A percentile compares a stretch with the other conserved stretches of the same genome.
These are phyloP conservation scores for Pythium aquatile DNA, from an alignment of 352 stramenopile genomes.

Conservation along the genomic window DNA sequence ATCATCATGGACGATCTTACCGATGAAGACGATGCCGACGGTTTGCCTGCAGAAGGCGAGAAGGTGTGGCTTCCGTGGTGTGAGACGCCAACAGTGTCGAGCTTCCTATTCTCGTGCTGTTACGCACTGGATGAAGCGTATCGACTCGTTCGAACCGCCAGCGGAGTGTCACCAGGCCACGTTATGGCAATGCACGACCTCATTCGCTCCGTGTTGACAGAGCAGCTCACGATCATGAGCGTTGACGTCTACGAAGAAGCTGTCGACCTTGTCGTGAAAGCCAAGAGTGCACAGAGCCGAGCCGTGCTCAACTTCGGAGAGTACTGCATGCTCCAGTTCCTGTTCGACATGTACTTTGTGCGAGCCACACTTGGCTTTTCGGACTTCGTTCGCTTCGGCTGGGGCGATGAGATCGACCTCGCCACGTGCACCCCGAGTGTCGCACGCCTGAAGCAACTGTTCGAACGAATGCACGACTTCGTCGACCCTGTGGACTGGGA, in stretches of 20 bases:
- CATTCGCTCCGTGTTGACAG: constrained; percentile 67
- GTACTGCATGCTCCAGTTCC: constrained; percentile 80
- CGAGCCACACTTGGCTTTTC: constrained; percentile 80
- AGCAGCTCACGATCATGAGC: constrained; percentile 77
- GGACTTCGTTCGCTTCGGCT: constrained; percentile 87
- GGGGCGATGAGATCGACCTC: constrained; percentile 75
- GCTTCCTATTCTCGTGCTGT: constrained; percentile 82
- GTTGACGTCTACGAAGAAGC: constrained; percentile 69
- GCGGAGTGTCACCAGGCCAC: constrained; percentile 41
- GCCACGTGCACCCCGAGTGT: constrained; percentile 54
- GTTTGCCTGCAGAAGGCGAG: constrained; percentile 38
- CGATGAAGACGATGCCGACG: constrained; percentile 38
- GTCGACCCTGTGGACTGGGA: constrained; percentile 88
- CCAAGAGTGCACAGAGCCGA: constrained; percentile 45
- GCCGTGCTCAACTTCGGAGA: constrained; percentile 80
- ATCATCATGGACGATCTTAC: constrained; percentile 49
- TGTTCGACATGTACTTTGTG: constrained; percentile 91
- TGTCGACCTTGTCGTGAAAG: constrained; percentile 54
- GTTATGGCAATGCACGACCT: constrained; percentile 58
- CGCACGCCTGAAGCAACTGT: constrained; percentile 55
- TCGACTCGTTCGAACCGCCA: constrained; percentile 46
- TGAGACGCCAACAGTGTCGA: constrained; percentile 79
- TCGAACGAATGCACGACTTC: constrained; percentile 80
- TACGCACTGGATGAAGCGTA: constrained; percentile 83
- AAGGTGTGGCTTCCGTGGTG: constrained; percentile 86